A percentile compares a stretch with the other conserved stretches of the same genome.
Conservation (phyloP, 208 protist species). For the Phytomonas francai region DNA sequence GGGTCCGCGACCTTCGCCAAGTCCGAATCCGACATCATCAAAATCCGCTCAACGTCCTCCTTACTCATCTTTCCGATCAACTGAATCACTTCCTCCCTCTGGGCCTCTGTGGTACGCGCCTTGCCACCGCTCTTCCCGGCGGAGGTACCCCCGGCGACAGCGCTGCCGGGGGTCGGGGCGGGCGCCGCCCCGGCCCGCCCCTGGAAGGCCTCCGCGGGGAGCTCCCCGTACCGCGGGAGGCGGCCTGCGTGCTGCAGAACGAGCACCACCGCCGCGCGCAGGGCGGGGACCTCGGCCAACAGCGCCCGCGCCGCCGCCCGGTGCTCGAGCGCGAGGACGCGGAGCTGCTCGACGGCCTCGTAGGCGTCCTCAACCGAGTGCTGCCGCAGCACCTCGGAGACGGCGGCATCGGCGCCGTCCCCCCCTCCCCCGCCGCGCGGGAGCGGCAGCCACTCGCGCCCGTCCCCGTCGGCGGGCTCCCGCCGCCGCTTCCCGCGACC, state of each 20-base stretch:
- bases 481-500: constrained; percentile 23
- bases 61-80: constrained; percentile 70
- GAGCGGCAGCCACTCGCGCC: constrained; percentile 39
- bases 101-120: constrained; percentile 18
- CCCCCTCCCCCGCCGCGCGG: constrained; percentile 20
- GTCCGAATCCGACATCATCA: constrained; percentile 53
- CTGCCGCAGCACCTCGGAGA: constrained; percentile 42
- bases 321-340: constrained; percentile 68
- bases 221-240: constrained; percentile 25
- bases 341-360: constrained; percentile 85
- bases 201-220: constrained; percentile 50
- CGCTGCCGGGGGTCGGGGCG: background rate
- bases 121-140: background rate
- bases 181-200: background rate
- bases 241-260: constrained; percentile 78
- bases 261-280: constrained; percentile 65
- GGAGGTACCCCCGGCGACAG: background rate
- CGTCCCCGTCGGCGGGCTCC: constrained; percentile 16
- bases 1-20: constrained; percentile 51
- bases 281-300: constrained; percentile 55
- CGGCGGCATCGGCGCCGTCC: constrained; percentile 37
- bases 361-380: constrained; percentile 64
- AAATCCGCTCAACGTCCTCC: constrained; percentile 68
- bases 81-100: constrained; percentile 66
- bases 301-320: constrained; percentile 49